Percentiles rank a stretch among this genome's conserved stretches.
These are phyloP conservation scores for Coemansia sp. DNA, from an alignment of 192 early-diverging fungal genomes.

Conservation along the genomic window DNA sequence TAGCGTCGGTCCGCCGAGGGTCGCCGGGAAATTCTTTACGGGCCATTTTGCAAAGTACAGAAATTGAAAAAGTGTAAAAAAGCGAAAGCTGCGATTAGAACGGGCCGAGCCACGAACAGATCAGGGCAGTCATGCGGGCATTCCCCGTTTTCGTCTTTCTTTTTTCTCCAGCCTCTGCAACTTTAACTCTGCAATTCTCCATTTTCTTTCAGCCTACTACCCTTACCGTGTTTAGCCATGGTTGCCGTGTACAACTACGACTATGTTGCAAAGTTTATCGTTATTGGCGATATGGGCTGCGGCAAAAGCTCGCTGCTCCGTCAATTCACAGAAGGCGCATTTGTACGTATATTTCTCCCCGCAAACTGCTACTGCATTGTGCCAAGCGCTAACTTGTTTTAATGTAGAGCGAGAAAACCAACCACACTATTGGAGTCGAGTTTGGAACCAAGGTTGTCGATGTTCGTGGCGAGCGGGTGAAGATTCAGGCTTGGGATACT, in stretches of 20 bases:
- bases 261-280: conserved; percentile 58
- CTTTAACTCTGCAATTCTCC: neutral
- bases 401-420: conserved; percentile 59
- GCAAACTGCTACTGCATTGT: neutral
- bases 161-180: neutral
- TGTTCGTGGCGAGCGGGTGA: conserved; percentile 65
- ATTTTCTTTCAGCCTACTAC: neutral
- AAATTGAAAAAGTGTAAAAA: neutral
- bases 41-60: conserved; percentile 17
- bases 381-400: neutral
- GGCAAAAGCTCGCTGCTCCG: conserved; percentile 58
- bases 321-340: conserved; percentile 51
- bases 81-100: neutral
- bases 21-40: conserved; percentile 48
- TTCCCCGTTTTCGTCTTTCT: neutral
- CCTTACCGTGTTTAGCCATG: conserved; percentile 21
- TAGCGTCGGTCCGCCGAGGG: conserved; percentile 28
- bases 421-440: conserved; percentile 79
- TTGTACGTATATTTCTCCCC: conserved; percentile 33
- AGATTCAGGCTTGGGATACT: conserved; percentile 75
- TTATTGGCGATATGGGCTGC: conserved; percentile 59
- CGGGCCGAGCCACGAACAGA: neutral
- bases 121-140: neutral
- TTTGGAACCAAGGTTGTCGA: conserved; percentile 73
- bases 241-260: conserved; percentile 56